Evolutionary conservation across 2,329 filamentous ascomycete genomes (phyloP), one percentile per base, ranked within the genome.

Genomic region (Dothideomycetes sp.): DNA sequence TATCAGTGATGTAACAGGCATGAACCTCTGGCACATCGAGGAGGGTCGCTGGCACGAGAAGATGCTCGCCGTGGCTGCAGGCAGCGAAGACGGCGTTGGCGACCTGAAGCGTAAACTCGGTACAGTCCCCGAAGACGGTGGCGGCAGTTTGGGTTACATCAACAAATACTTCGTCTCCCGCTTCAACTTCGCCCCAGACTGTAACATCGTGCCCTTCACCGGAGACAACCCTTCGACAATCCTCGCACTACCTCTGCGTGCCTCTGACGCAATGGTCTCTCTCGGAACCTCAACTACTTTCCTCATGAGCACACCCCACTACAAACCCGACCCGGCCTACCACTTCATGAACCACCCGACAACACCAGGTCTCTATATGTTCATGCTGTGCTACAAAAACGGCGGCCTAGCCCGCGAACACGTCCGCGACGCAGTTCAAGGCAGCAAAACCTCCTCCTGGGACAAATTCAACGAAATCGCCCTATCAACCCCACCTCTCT

Each of bases 341-440:
- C 91, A 98, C 68, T 94, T 96, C 71, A 93, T 96, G 76, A 94
- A 95, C 68, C 88, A 96, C 63, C 91, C 91, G 1, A 91, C 87
- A 31, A 94, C 86, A 1, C 68, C 80, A 0, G 86, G 84, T 1
- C 75, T 95, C 45, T 95, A 94, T 73, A 96, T 98, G 91, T 96
- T 98, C 65, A 98, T 98, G 91, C 78, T 98, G 24, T 98, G 91
- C 72, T 98, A 96, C 71, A 96, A 96, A 66, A 98, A 98, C 64
- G 91, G 91, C 51, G 87, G 87, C 2, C 77, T 96, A 1, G 89
- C 91, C 2, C 82, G 91, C 31, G 91, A 98, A 60, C 80, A 84
- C 53, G 77, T 96, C 47, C 82, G 91, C 41, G 86, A 98, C 57
- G 71, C 76, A 0, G 76, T 96, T 38, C 82, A 86, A 47, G 53